Percentiles rank a stretch among this genome's conserved stretches.
Conservation (phyloP, 2,329 filamentous ascomycete species). For the Aspergillus calidoustus region DNA sequence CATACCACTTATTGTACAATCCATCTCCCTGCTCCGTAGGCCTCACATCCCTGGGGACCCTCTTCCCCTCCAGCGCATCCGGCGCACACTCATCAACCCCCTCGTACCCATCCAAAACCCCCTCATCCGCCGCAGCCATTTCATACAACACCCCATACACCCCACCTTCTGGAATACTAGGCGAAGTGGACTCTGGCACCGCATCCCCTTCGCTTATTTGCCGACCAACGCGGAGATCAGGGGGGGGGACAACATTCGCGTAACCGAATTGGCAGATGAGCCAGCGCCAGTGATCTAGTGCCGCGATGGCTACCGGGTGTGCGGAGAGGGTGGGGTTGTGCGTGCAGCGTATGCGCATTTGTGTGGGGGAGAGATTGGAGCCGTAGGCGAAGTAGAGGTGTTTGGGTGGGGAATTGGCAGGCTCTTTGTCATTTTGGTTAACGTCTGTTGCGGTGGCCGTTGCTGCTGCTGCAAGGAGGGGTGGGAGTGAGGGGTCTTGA, state of each 20-base stretch:
- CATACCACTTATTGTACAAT: constrained; percentile 46
- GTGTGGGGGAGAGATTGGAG: constrained; percentile 48
- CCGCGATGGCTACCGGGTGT: constrained; percentile 44
- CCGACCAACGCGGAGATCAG: constrained; percentile 25
- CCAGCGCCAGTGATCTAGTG: constrained; percentile 46
- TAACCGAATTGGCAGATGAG: constrained; percentile 48
- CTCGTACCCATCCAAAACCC: constrained; percentile 45
- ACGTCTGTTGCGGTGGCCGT: neutral
- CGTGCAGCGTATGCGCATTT: constrained; percentile 46
- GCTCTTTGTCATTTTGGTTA: constrained; percentile 20
- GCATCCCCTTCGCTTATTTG: constrained; percentile 26
- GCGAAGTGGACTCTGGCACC: constrained; percentile 26
- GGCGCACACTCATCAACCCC: constrained; percentile 35
- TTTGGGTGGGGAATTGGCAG: constrained; percentile 18
- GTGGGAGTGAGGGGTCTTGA: neutral
- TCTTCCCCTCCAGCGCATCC: neutral
- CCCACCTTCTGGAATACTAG: constrained; percentile 26
- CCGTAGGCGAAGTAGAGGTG: constrained; percentile 51
- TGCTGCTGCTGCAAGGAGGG: neutral
- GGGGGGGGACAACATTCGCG: constrained; percentile 45
- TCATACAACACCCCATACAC: constrained; percentile 49
- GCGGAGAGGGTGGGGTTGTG: constrained; percentile 37
- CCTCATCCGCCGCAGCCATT: constrained; percentile 43
- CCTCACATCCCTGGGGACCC: constrained; percentile 24
- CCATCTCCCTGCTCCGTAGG: constrained; percentile 40